phyloP scores from a whole-genome alignment of 768 basidiomycete genomes.

The Serendipita vermifera region DNA sequence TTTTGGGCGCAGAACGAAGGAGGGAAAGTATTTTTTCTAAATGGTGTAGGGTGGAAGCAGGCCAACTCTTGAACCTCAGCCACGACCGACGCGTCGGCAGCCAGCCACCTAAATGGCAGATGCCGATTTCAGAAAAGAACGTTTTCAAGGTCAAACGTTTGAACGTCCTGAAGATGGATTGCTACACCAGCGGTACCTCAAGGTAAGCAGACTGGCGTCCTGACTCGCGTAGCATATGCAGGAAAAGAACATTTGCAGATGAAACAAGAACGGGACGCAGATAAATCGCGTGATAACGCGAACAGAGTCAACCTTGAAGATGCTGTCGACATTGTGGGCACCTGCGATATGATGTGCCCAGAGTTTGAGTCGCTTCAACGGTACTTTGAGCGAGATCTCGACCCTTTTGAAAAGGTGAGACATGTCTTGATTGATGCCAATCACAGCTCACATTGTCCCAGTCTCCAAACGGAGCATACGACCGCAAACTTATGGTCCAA shows the following conservation, averaged over 20 bases:
- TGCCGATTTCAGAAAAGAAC: background rate
- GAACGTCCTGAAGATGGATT: background rate
- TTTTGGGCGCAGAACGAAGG: too few relatives aligned
- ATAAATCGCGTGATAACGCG: background rate
- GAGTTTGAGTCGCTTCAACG: slow-evolving; percentile 84
- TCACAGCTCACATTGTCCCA: background rate
- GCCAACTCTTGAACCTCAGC: too few relatives aligned
- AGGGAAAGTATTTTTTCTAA: too few relatives aligned
- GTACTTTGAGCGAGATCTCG: slow-evolving; percentile 78
- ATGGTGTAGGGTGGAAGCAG: too few relatives aligned
- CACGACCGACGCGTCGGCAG: too few relatives aligned
- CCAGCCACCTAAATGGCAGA: background rate
- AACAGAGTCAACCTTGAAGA: slow-evolving; percentile 45
- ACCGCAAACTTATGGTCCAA: slow-evolving; percentile 81
- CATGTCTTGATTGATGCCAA: slow-evolving; percentile 19
- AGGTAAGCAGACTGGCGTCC: background rate
- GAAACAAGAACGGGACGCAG: background rate
- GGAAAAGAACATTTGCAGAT: background rate
- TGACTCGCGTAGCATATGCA: background rate
- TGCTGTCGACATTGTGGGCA: slow-evolving; percentile 86
- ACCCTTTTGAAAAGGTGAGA: slow-evolving; percentile 67
- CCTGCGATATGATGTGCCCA: slow-evolving; percentile 90
- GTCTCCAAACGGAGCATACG: slow-evolving; percentile 18
- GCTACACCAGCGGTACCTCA: slow-evolving; percentile 3
- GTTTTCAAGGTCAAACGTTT: background rate